These are phyloP conservation scores for Adansonia madagascariensis DNA, from an alignment of 441 rosid genomes.

Conservation along the genomic window DNA sequence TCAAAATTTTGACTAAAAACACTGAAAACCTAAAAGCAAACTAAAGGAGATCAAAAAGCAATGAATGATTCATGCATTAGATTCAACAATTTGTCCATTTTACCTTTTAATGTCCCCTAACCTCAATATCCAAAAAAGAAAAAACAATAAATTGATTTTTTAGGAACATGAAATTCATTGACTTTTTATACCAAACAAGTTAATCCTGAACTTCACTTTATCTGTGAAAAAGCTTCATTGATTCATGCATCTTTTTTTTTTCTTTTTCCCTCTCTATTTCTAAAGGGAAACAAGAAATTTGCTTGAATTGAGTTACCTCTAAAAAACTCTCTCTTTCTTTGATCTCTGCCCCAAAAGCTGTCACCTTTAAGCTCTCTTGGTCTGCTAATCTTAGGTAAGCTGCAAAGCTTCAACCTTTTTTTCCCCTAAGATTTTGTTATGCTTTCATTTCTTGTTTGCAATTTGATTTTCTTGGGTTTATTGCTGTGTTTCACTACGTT, in stretches of 20 bases:
- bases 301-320: conserved; percentile 16
- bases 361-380: background rate
- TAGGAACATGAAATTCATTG: background rate
- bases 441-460: conserved; percentile 15
- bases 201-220: background rate
- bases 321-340: background rate
- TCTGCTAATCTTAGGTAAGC: conserved; percentile 1
- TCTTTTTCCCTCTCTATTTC: background rate
- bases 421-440: background rate
- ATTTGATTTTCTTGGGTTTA: conserved; percentile 2
- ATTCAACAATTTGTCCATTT: too few relatives aligned
- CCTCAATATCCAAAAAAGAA: too few relatives aligned
- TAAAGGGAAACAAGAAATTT: background rate
- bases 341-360: conserved; percentile 11
- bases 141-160: too few relatives aligned
- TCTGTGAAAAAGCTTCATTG: background rate
- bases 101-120: background rate
- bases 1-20: conserved; percentile 10
- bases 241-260: background rate
- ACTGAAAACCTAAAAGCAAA: background rate
- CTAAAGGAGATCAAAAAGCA: background rate
- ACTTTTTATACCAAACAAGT: background rate
- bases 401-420: background rate
- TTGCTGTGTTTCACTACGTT: background rate
- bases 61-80: background rate